Conservation (phyloP, 768 basidiomycete species). For the Galerina sulciceps region DNA sequence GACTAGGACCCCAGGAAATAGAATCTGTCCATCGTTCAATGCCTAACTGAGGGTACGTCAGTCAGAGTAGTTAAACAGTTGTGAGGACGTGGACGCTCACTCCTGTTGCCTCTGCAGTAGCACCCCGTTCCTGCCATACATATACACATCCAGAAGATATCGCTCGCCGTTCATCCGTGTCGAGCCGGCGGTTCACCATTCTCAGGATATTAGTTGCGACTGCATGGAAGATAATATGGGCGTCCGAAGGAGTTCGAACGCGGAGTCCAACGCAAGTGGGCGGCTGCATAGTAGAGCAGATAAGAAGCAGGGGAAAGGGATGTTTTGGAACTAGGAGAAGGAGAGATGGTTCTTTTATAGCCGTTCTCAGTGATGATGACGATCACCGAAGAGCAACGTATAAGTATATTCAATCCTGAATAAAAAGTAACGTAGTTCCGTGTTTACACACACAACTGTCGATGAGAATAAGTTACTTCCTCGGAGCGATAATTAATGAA, state of each 20-base stretch:
- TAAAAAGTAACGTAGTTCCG: no score
- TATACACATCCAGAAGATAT: slow-evolving; percentile 77
- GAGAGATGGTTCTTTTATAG: slow-evolving; percentile 3
- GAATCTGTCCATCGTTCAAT: slow-evolving; percentile 87
- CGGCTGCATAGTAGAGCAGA: slow-evolving; percentile 51
- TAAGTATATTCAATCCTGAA: no score
- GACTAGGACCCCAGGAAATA: slow-evolving; percentile 78
- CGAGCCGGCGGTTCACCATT: slow-evolving; percentile 73
- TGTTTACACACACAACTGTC: no score
- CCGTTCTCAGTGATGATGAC: neutral
- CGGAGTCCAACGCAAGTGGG: slow-evolving; percentile 72
- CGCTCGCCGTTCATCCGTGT: slow-evolving; percentile 73
- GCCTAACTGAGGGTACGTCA: slow-evolving; percentile 51
- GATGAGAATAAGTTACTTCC: neutral
- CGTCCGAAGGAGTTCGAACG: slow-evolving; percentile 67
- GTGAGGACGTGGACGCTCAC: slow-evolving; percentile 39
- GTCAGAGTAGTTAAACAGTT: slow-evolving; percentile 5
- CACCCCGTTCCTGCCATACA: slow-evolving; percentile 84
- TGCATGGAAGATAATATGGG: slow-evolving; percentile 76
- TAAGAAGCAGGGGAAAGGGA: neutral
- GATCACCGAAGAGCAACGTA: slow-evolving; percentile 3
- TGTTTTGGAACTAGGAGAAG: neutral
- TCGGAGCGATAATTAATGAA: neutral
- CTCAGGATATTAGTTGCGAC: slow-evolving; percentile 60
- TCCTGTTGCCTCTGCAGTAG: slow-evolving; percentile 67